A percentile compares a stretch with the other conserved stretches of the same genome.
phyloP scores from a whole-genome alignment of 257 asterid genomes.

The Solanum pennellii region DNA sequence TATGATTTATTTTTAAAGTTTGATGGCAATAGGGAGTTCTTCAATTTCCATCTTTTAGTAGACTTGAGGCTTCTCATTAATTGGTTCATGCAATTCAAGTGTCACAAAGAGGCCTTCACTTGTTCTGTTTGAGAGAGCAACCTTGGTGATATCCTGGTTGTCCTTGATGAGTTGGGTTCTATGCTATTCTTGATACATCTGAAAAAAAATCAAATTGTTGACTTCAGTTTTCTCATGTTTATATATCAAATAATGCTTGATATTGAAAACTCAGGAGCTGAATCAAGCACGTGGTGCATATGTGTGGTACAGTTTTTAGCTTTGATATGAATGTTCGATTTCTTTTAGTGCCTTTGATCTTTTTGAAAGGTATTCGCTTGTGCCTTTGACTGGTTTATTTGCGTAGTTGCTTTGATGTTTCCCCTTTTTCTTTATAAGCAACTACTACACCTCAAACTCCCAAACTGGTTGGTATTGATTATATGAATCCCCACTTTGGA shows the following conservation, averaged over 20 bases:
- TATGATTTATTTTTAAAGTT: neutral
- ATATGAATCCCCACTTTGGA: neutral
- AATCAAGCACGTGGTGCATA: neutral
- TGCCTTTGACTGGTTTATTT: neutral
- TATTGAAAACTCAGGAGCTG: neutral
- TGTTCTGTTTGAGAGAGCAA: constrained; percentile 13
- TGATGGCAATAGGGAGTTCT: neutral
- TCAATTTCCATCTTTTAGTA: neutral
- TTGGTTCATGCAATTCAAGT: constrained; percentile 15
- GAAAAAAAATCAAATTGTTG: neutral
- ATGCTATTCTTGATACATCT: neutral
- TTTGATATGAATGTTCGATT: neutral
- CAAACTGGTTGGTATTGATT: neutral
- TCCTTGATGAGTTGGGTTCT: neutral
- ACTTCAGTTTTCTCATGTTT: neutral
- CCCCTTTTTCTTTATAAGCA: neutral
- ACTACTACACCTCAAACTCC: neutral
- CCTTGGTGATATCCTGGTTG: constrained; percentile 6
- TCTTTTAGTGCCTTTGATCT: neutral
- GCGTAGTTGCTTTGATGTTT: neutral
- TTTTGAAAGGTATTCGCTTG: neutral
- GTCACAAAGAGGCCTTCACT: constrained; percentile 11
- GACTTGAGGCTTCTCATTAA: constrained; percentile 11
- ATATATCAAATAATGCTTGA: neutral
- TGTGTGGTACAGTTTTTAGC: neutral